These are phyloP conservation scores for Melampsora americana DNA, from an alignment of 1,284 basidiomycete species.

Conservation along the genomic window DNA sequence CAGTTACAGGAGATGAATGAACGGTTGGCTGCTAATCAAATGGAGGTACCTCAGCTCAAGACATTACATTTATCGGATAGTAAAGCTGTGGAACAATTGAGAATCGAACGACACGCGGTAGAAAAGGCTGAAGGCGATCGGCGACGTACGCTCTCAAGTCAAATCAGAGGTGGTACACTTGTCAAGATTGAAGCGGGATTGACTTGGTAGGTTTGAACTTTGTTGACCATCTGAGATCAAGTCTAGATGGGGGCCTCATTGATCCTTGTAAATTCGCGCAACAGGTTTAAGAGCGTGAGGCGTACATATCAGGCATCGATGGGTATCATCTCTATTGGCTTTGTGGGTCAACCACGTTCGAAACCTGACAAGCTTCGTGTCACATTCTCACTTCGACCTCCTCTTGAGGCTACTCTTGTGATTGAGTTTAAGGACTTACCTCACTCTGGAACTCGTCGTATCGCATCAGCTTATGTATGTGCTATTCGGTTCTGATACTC, in stretches of 20 bases:
- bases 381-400: slow-evolving; percentile 32
- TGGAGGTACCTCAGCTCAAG: slow-evolving; percentile 29
- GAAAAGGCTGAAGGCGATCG: slow-evolving; percentile 42
- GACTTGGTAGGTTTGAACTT: slow-evolving; percentile 13
- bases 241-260: neutral
- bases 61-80: slow-evolving; percentile 21
- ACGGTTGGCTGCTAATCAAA: slow-evolving; percentile 11
- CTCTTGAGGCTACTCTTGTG: slow-evolving; percentile 21
- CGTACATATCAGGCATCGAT: slow-evolving; percentile 16
- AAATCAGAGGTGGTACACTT: slow-evolving; percentile 21
- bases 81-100: slow-evolving; percentile 36
- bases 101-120: slow-evolving; percentile 27
- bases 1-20: slow-evolving; percentile 24
- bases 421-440: slow-evolving; percentile 21
- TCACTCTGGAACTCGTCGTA: slow-evolving; percentile 14
- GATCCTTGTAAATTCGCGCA: neutral
- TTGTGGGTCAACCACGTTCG: slow-evolving; percentile 8
- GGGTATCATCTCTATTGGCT: slow-evolving; percentile 30
- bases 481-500: neutral
- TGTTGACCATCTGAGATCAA: neutral
- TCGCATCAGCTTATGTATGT: slow-evolving; percentile 30
- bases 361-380: slow-evolving; percentile 26
- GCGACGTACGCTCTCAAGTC: slow-evolving; percentile 25
- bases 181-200: slow-evolving; percentile 21
- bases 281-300: slow-evolving; percentile 28